Conservation (phyloP, 2,329 filamentous ascomycete genomes). For the Pseudogymnoascus sp. region DNA sequence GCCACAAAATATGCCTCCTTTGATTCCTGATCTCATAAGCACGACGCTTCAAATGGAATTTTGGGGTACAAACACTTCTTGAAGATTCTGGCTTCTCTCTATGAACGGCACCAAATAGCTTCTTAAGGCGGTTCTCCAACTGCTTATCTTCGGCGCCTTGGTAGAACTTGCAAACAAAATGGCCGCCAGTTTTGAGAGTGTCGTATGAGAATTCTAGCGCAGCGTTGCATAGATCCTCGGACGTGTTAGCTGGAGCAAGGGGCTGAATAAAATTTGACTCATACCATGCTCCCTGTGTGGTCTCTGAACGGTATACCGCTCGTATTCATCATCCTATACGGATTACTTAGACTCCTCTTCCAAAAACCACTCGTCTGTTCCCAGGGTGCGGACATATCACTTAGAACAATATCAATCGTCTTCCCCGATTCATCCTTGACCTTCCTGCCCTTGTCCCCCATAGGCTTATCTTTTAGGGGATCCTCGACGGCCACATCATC, state of each 20-base stretch:
- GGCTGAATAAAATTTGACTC: background rate
- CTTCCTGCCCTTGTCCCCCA: slow-evolving; percentile 26
- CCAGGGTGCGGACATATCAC: slow-evolving; percentile 99
- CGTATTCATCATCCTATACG: slow-evolving; percentile 99
- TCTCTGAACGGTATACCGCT: slow-evolving; percentile 81
- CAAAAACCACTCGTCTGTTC: slow-evolving; percentile 68
- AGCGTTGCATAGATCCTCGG: slow-evolving; percentile 79
- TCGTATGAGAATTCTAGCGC: slow-evolving; percentile 81
- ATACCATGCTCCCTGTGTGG: slow-evolving; percentile 78
- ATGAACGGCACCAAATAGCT: slow-evolving; percentile 71
- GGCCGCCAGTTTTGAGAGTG: slow-evolving; percentile 71
- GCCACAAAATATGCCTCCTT: slow-evolving; percentile 84
- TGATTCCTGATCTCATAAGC: slow-evolving; percentile 52
- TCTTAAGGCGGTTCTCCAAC: slow-evolving; percentile 66
- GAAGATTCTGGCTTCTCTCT: slow-evolving; percentile 90
- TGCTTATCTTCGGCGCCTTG: slow-evolving; percentile 79
- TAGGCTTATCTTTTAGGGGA: slow-evolving; percentile 24
- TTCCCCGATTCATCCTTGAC: slow-evolving; percentile 39
- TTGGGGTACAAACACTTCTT: slow-evolving; percentile 56
- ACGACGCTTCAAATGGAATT: background rate
- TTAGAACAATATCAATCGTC: slow-evolving; percentile 84
- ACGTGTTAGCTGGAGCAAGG: background rate
- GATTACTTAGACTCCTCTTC: slow-evolving; percentile 88
- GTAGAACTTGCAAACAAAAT: slow-evolving; percentile 98
- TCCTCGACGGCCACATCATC: background rate